phyloP scores from a whole-genome alignment of 306 rosid genomes.

The Geum urbanum region DNA sequence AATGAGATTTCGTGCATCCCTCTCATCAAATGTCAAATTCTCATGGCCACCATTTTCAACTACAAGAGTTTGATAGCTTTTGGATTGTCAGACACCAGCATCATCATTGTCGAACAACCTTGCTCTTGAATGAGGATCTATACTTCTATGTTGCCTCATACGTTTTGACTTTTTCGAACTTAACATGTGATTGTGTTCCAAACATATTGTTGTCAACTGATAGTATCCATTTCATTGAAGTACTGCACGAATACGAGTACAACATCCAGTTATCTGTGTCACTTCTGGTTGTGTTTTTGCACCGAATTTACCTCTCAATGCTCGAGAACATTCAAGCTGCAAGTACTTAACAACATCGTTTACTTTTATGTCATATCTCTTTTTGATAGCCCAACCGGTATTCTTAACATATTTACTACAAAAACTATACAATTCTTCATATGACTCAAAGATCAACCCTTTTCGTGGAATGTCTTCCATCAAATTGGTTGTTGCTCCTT shows the following conservation, averaged over 20 bases:
- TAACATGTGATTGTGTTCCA: conserved; percentile 9
- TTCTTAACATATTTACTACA: too few species aligned
- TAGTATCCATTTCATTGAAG: background rate
- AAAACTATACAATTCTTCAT: too few species aligned
- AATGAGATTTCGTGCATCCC: background rate
- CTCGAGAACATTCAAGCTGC: background rate
- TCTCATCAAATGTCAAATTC: background rate
- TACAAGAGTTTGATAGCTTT: background rate
- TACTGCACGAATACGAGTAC: background rate
- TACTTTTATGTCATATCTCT: too few species aligned
- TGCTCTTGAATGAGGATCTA: background rate
- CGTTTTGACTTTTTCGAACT: background rate
- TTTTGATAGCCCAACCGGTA: too few species aligned
- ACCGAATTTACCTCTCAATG: background rate
- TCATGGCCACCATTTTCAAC: background rate
- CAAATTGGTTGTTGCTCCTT: too few species aligned
- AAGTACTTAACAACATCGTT: too few species aligned
- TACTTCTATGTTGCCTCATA: conserved; percentile 6
- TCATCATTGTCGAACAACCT: too few species aligned
- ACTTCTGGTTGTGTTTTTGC: background rate
- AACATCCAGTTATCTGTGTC: background rate
- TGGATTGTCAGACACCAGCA: background rate
- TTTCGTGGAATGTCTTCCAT: too few species aligned
- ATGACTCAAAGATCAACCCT: too few species aligned
- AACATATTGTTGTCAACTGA: background rate